phyloP scores from a whole-genome alignment of 768 basidiomycete species.

The Auricularia sp. region DNA sequence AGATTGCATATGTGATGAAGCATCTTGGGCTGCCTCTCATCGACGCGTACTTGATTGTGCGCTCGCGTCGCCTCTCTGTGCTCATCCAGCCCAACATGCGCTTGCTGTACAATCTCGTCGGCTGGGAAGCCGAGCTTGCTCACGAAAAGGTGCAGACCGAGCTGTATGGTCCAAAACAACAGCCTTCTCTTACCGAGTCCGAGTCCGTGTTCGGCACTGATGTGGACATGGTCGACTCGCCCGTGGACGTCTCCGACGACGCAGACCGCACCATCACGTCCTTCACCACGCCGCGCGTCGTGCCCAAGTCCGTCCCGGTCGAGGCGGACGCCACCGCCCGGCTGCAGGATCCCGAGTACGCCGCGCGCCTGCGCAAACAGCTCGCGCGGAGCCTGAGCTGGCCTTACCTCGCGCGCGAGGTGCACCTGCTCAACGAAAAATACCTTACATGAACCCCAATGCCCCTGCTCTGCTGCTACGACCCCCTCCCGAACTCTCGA shows the following conservation, averaged over 20 bases:
- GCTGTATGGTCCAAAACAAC: conserved; percentile 23
- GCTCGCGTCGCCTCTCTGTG: conserved; percentile 80
- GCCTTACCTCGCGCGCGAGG: conserved; percentile 78
- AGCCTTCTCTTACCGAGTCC: conserved; percentile 22
- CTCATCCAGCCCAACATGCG: conserved; percentile 94
- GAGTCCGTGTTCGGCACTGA: background rate
- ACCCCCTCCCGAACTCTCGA: background rate
- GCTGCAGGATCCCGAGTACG: background rate
- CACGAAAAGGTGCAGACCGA: conserved; percentile 34
- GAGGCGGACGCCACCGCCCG: background rate
- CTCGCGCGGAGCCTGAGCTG: conserved; percentile 64
- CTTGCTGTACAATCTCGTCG: conserved; percentile 87
- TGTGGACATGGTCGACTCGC: background rate
- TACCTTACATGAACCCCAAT: conserved; percentile 31
- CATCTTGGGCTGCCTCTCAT: conserved; percentile 75
- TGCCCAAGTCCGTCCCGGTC: background rate
- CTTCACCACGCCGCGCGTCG: background rate
- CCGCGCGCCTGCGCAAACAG: background rate
- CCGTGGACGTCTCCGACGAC: background rate
- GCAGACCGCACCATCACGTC: background rate
- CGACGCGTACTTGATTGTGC: conserved; percentile 87
- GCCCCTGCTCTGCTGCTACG: background rate
- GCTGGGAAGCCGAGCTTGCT: conserved; percentile 93
- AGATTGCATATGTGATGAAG: conserved; percentile 98
- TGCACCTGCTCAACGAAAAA: conserved; percentile 78